Evolutionary conservation across 305 asterid genomes (phyloP), one percentile per base, ranked within the genome.

Genomic region (Rubia tinctorum): DNA sequence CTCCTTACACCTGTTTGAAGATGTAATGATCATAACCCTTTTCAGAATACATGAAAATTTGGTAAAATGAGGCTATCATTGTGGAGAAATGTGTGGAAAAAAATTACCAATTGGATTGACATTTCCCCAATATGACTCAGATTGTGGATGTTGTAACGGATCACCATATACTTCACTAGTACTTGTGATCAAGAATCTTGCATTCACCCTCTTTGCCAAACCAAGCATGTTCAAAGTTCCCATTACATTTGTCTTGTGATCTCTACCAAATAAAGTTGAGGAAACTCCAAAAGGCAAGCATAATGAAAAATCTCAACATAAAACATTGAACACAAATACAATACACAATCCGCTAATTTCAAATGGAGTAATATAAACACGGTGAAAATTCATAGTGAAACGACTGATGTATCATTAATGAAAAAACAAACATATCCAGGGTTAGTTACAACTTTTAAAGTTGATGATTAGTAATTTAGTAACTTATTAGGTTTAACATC

Each of bases 161-260:
- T 92, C 98, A 27, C 98, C 98, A 69, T 90, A 92, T 60, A 92
- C 93, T 79, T 90, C 98, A 60, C 98, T 89, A 12, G 98, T 92
- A 83, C 98, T 92, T 2, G 97, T 89, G 34, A 92, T 87, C 82
- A 92, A 71, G 74, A 92, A 92, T 60, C 96, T 83, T 1, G 98
- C 97, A 13, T 93, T 90, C 0, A 92, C 80, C 76, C 97, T 86
- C 84, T 92, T 92, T 2, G 98, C 98, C 69, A 92, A 71, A 10
- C 97, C 98, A 79, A 92, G 74, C 97, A 90, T 92, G 89, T 92
- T 92, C 84, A 92, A 62, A 65, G 97, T 92, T 76, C 97, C 98
- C 97, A 92, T 91, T 82, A 92, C 97, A 82, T 92, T 92, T 62
- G 98, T 92, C 84, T 92, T 92, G 97, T 92, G 87, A 82, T 79